Evolutionary conservation across 768 basidiomycete species (phyloP).

Genomic region (Leccinum longicurvipes): DNA sequence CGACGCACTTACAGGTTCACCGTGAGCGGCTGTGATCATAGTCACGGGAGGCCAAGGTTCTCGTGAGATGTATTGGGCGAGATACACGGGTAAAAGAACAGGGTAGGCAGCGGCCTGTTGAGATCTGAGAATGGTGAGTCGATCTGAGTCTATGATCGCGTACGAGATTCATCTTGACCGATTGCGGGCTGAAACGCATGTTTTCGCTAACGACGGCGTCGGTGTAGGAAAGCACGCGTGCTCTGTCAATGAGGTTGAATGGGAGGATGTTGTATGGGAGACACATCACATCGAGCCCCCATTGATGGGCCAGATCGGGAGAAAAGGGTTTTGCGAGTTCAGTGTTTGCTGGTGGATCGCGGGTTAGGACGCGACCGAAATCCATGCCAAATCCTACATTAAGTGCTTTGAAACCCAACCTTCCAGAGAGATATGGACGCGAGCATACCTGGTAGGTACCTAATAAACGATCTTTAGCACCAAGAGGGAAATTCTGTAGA

Average conservation of each 20-base stretch:
- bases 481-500: not conserved
- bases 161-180: constrained; percentile 47
- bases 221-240: constrained; percentile 32
- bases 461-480: constrained; percentile 16
- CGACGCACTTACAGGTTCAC: constrained; percentile 20
- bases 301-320: constrained; percentile 43
- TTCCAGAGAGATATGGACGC: not conserved
- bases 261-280: constrained; percentile 57
- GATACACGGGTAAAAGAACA: constrained; percentile 61
- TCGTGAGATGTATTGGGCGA: constrained; percentile 45
- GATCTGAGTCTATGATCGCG: constrained; percentile 12
- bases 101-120: constrained; percentile 57
- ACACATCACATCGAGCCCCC: constrained; percentile 49
- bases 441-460: constrained; percentile 30
- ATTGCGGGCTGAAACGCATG: constrained; percentile 41
- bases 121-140: constrained; percentile 8
- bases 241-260: constrained; percentile 42
- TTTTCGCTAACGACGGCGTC: constrained; percentile 37
- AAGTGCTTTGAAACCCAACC: not conserved
- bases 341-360: constrained; percentile 23
- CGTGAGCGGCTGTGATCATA: constrained; percentile 27
- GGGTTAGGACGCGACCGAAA: constrained; percentile 43
- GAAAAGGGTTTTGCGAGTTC: constrained; percentile 45
- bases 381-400: constrained; percentile 21
- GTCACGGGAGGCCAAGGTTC: constrained; percentile 29